phyloP scores from a whole-genome alignment of 1,284 basidiomycete genomes.

The Porogramme epimiltina region DNA sequence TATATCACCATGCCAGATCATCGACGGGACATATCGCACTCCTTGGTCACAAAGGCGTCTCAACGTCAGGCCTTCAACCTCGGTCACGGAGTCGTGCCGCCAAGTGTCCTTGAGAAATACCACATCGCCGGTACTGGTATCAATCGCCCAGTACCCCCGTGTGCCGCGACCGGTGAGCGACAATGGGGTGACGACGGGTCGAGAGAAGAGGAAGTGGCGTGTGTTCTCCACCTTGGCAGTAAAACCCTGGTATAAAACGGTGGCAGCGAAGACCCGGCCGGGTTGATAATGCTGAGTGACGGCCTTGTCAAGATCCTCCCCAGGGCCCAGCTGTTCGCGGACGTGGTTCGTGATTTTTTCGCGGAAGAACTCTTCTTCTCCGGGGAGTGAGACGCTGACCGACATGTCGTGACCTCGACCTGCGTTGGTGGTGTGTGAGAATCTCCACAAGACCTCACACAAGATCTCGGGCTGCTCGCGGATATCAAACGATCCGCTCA shows the following conservation, averaged over 20 bases:
- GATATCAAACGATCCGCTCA: constrained; percentile 30
- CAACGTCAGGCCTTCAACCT: neutral
- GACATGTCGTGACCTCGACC: constrained; percentile 27
- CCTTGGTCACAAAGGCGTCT: neutral
- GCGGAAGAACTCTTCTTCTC: constrained; percentile 9
- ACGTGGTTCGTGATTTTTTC: constrained; percentile 2
- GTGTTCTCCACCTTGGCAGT: neutral
- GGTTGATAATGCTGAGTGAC: constrained; percentile 2
- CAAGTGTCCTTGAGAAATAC: constrained; percentile 15
- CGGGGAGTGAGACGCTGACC: constrained; percentile 8
- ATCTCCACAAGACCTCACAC: constrained; percentile 30
- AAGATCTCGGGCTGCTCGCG: constrained; percentile 15
- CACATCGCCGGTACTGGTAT: neutral
- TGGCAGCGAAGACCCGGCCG: neutral
- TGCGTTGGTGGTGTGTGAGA: constrained; percentile 11
- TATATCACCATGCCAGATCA: neutral
- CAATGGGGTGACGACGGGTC: constrained; percentile 1
- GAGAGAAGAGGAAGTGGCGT: constrained; percentile 5
- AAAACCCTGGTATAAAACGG: neutral
- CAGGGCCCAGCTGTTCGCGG: neutral
- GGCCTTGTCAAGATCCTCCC: neutral
- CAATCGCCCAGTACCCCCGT: constrained; percentile 8
- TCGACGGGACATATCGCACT: neutral
- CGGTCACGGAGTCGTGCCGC: neutral
- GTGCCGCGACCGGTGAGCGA: neutral